A percentile compares a stretch with the other conserved stretches of the same genome.
These are phyloP conservation scores for Cicer arietinum DNA, from an alignment of 306 rosid species.

Conservation along the genomic window DNA sequence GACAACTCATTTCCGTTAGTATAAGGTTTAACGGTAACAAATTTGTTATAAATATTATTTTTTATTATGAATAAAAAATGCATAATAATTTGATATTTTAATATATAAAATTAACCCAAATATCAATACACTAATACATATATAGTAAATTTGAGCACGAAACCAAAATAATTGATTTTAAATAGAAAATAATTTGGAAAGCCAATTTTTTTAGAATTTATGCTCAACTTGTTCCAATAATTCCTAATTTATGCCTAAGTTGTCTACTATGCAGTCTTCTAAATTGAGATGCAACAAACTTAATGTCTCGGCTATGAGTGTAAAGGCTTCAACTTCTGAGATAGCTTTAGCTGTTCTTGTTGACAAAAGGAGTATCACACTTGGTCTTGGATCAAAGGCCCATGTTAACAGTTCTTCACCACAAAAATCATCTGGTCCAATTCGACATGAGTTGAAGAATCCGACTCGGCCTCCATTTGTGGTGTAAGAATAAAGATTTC, in stretches of 20 bases:
- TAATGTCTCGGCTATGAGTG: conserved; percentile 88
- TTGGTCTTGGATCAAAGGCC: conserved; percentile 89
- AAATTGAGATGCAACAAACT: conserved; percentile 85
- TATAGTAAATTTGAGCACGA: no score
- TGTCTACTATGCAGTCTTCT: conserved; percentile 83
- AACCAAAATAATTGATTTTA: no score
- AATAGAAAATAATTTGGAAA: no score
- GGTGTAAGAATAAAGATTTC: conserved; percentile 91
- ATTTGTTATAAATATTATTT: no score
- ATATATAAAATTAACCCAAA: no score
- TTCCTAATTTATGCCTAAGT: conserved; percentile 69
- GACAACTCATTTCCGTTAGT: no score
- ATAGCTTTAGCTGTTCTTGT: conserved; percentile 82
- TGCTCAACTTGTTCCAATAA: no score
- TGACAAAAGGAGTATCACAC: conserved; percentile 74
- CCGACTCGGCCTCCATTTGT: conserved; percentile 93
- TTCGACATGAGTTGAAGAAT: conserved; percentile 82
- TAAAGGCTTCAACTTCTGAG: conserved; percentile 93
- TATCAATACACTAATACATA: no score
- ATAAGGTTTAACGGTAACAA: no score
- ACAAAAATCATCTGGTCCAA: conserved; percentile 90
- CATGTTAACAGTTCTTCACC: conserved; percentile 93
- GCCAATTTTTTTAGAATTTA: no score
- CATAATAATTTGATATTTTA: no score
- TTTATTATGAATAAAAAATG: no score